Evolutionary conservation across 2,329 filamentous ascomycete species (phyloP).

Genomic region (Alternaria gaisen): DNA sequence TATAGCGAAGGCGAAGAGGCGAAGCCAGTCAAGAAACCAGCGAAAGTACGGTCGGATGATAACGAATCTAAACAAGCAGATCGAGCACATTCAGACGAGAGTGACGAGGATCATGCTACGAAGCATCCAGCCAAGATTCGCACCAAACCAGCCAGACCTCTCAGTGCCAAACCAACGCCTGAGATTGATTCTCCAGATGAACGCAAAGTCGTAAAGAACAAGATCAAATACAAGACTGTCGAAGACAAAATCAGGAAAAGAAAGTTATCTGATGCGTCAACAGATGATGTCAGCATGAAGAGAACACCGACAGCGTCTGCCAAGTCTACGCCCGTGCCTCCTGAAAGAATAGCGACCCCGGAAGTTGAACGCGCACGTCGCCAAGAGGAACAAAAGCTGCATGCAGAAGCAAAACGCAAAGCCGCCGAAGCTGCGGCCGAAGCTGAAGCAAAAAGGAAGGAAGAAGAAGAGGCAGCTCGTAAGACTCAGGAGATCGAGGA

Average conservation of each 20-base stretch:
- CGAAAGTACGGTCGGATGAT: conserved; percentile 43
- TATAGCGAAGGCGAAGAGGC: conserved; percentile 48
- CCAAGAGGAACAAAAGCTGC: conserved; percentile 45
- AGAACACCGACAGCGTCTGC: conserved; percentile 46
- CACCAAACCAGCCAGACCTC: conserved; percentile 36
- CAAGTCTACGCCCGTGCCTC: conserved; percentile 48
- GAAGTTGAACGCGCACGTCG: conserved; percentile 46
- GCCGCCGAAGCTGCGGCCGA: conserved; percentile 32
- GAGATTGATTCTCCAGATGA: conserved; percentile 49
- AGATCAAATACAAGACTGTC: conserved; percentile 43
- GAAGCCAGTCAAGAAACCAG: conserved; percentile 44
- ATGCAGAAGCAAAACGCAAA: conserved; percentile 38
- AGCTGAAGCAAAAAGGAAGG: conserved; percentile 37
- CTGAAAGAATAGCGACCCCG: conserved; percentile 46
- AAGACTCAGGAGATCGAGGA: conserved; percentile 44
- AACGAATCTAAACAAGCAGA: conserved; percentile 39
- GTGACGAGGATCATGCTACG: conserved; percentile 38
- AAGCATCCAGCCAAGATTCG: conserved; percentile 40
- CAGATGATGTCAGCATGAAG: conserved; percentile 42
- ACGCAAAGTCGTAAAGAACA: conserved; percentile 41
- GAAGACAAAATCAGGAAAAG: conserved; percentile 47
- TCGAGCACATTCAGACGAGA: conserved; percentile 41
- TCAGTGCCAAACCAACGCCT: conserved; percentile 43
- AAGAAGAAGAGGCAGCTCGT: conserved; percentile 40
- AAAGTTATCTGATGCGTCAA: conserved; percentile 42